phyloP scores from a whole-genome alignment of 75 land plant species.

The Pinus tabuliformis region DNA sequence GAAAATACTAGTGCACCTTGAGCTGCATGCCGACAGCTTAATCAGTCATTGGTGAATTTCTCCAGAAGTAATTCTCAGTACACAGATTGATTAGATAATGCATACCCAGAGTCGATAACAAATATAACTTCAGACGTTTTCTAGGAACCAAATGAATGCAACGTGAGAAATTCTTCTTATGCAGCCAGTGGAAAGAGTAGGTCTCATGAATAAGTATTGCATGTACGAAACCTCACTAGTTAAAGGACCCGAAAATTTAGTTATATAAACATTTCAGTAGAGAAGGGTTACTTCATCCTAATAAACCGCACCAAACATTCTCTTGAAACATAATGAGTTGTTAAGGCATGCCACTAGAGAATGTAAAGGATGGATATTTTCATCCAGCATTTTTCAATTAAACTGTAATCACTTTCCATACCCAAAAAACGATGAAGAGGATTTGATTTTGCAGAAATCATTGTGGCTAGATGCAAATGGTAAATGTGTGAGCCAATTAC shows the following conservation, averaged over 20 bases:
- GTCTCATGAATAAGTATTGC: background rate
- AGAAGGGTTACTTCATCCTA: slow-evolving; percentile 55
- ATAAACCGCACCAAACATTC: slow-evolving; percentile 84
- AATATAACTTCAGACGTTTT: background rate
- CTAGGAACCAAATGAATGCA: background rate
- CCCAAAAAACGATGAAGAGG: no score
- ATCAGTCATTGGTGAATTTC: no score
- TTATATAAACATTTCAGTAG: slow-evolving; percentile 53
- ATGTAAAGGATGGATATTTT: no score
- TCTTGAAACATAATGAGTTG: no score
- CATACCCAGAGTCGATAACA: background rate
- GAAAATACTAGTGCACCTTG: background rate
- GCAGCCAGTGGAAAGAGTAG: no score
- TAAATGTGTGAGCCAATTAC: no score
- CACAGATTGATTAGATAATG: background rate
- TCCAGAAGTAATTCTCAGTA: background rate
- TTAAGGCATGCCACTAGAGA: no score
- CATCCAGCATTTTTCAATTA: no score
- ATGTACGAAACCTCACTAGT: background rate
- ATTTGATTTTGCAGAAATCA: no score
- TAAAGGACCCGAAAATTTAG: slow-evolving; percentile 45
- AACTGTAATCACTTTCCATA: no score
- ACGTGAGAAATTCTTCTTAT: no score
- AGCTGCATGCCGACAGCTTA: background rate
- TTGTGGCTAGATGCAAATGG: no score